Evolutionary conservation across 352 stramenopile genomes (phyloP).

Genomic region (Phytopythium montanum): DNA sequence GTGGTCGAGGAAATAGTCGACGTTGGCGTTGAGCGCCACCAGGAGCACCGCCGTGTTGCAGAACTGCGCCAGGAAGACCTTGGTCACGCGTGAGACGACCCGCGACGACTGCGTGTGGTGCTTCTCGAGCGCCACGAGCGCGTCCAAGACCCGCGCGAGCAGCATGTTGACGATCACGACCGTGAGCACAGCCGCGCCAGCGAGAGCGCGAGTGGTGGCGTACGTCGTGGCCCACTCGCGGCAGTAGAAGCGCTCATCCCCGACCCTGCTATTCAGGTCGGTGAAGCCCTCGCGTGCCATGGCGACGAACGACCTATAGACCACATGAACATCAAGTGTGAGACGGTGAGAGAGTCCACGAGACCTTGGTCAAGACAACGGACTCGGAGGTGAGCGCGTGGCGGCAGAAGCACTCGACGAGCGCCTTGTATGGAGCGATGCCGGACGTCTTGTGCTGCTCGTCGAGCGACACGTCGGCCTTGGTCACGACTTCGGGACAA

Average conservation of each 20-base stretch:
- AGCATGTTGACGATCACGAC: slow-evolving; percentile 71
- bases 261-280: slow-evolving; percentile 27
- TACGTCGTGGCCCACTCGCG: slow-evolving; percentile 67
- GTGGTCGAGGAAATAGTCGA: slow-evolving; percentile 49
- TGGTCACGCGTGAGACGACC: slow-evolving; percentile 68
- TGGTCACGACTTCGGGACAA: slow-evolving; percentile 51
- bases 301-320: slow-evolving; percentile 39
- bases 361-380: slow-evolving; percentile 3
- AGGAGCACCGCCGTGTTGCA: slow-evolving; percentile 80
- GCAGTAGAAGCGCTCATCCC: slow-evolving; percentile 41
- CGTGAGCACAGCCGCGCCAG: slow-evolving; percentile 57
- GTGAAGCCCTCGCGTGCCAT: slow-evolving; percentile 63
- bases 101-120: slow-evolving; percentile 75
- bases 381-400: slow-evolving; percentile 41
- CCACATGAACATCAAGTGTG: not conserved
- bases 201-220: slow-evolving; percentile 63
- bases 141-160: slow-evolving; percentile 60
- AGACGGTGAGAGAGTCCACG: not conserved
- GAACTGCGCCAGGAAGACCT: slow-evolving; percentile 79
- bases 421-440: slow-evolving; percentile 58
- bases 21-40: slow-evolving; percentile 78
- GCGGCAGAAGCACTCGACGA: slow-evolving; percentile 84
- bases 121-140: slow-evolving; percentile 68
- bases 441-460: slow-evolving; percentile 49
- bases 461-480: slow-evolving; percentile 67